A percentile compares a stretch with the other conserved stretches of the same genome.
Evolutionary conservation across 1,284 basidiomycete species (phyloP).

Genomic region (Schizopora paradoxa): DNA sequence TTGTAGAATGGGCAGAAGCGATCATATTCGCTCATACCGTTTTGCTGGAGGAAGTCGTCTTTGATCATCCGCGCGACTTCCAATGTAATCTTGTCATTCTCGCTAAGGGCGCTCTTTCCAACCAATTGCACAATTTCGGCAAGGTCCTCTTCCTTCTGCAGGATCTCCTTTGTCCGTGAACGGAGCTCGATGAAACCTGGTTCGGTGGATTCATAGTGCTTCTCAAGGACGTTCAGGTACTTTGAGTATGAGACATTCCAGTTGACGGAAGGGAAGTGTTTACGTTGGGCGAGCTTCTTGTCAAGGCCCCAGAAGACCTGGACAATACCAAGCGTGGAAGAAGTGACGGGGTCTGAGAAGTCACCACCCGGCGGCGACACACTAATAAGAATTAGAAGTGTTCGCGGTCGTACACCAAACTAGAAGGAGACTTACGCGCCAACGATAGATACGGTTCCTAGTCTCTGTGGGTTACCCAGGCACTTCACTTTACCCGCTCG

Average conservation of each 20-base stretch:
- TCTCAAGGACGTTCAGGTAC: conserved; percentile 93
- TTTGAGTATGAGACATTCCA: conserved; percentile 99
- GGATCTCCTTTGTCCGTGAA: conserved; percentile 89
- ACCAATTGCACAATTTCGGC: conserved; percentile 99
- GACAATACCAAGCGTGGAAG: conserved; percentile 96
- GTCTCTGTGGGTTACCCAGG: conserved; percentile 83
- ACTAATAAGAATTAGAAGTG: conserved; percentile 33
- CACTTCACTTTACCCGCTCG: conserved; percentile 96
- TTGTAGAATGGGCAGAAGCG: conserved; percentile 98
- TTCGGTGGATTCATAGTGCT: conserved; percentile 87
- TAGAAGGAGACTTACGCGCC: conserved; percentile 76
- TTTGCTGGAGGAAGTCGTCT: conserved; percentile 98
- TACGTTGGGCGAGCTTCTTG: conserved; percentile 95
- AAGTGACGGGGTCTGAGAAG: conserved; percentile 98
- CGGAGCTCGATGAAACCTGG: conserved; percentile 94
- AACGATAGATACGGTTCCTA: conserved; percentile 96
- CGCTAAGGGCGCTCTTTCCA: conserved; percentile 96
- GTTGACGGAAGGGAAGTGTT: conserved; percentile 98
- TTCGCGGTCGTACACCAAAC: conserved; percentile 2
- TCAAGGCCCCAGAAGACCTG: conserved; percentile 98
- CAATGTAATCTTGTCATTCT: conserved; percentile 97
- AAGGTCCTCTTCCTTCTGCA: conserved; percentile 98
- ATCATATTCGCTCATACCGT: conserved; percentile 98
- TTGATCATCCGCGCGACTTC: conserved; percentile 97
- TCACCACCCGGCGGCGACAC: conserved; percentile 99